These are phyloP conservation scores for Leishmania guyanensis DNA, from an alignment of 208 protist species.

Conservation along the genomic window DNA sequence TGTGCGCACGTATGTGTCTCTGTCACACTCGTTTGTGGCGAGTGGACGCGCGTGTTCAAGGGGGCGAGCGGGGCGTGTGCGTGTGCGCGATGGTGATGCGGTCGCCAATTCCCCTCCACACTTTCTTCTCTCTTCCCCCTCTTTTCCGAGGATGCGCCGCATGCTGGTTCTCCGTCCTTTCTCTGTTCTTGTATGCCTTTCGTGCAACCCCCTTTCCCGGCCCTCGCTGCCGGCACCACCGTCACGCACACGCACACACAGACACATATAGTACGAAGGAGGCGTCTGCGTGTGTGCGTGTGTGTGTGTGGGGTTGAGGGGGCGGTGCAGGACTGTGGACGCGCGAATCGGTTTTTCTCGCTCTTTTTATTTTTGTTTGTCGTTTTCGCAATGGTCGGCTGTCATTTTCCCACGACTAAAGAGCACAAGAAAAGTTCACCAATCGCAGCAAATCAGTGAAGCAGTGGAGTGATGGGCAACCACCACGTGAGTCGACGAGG, in stretches of 20 bases:
- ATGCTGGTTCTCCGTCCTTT: background rate
- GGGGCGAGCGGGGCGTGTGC: background rate
- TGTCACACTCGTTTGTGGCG: background rate
- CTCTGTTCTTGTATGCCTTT: background rate
- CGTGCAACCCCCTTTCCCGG: background rate
- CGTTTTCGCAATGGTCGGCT: background rate
- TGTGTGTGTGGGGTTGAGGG: background rate
- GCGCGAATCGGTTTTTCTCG: background rate
- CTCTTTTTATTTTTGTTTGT: background rate
- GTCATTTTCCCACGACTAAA: background rate
- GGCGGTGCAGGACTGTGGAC: no score
- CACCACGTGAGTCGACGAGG: background rate
- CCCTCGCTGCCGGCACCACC: background rate
- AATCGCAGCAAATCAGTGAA: background rate
- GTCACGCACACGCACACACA: background rate
- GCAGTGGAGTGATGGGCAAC: background rate
- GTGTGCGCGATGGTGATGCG: background rate
- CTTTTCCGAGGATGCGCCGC: background rate
- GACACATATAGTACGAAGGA: background rate
- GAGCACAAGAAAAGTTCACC: background rate
- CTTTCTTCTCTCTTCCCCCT: background rate
- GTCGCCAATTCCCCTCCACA: background rate
- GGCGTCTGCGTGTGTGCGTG: background rate
- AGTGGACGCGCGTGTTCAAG: background rate
- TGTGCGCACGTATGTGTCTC: background rate